Base-by-base conservation (phyloP, 1,284 basidiomycete genomes). In the Trichosporon ovoides region DNA sequence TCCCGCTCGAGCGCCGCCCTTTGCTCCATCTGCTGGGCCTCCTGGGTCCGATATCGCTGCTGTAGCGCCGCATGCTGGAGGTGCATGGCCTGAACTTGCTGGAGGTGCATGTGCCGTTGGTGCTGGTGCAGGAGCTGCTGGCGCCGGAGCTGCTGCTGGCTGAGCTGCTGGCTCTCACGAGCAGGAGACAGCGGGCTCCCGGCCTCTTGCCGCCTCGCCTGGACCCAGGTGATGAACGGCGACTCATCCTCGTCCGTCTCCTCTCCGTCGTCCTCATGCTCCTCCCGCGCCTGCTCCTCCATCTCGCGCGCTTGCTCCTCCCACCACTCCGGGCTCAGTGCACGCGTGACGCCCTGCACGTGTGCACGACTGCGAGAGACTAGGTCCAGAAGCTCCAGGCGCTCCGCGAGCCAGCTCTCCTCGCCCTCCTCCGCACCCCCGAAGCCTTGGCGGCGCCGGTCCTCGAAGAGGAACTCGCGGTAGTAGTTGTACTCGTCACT, bases 401-500 rank as follows among this genome's bases (percentile, higher is more conserved):
- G 56, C 19, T 51, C 37, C 9, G 36, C 24, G 3, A 53, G 40
- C 57, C 57, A 59, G 3, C 16, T n/a, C 22, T 46, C 57, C 28
- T 54, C 38, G 20, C 36, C 40, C 7, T 52, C 38, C 3, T 37
- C 56, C 9, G 49, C 53, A 3, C 31, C 34, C n/a, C 40, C 28
- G 38, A 16, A 24, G 11, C 49, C 33, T 7, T 38, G 19, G 12
- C 40, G 35, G 24, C 52, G 53, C 9, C 56, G 52, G 24, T 48
- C 49, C 28, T 57, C 59, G 19, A 48, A 61, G 20, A 55, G 28
- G 18, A 55, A 57, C 33, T 60, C 56, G 53, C 59, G 56, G 35
- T 61, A 60, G 53, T 57, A 60, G 49, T 52, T 53, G 50, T 52
- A 60, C 40, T 60, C 58, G 35, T 16, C 7, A 38, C 52, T 9